These are phyloP conservation scores for Paraglomus brasilianum DNA, from an alignment of 192 early-diverging fungal genomes.

Conservation along the genomic window DNA sequence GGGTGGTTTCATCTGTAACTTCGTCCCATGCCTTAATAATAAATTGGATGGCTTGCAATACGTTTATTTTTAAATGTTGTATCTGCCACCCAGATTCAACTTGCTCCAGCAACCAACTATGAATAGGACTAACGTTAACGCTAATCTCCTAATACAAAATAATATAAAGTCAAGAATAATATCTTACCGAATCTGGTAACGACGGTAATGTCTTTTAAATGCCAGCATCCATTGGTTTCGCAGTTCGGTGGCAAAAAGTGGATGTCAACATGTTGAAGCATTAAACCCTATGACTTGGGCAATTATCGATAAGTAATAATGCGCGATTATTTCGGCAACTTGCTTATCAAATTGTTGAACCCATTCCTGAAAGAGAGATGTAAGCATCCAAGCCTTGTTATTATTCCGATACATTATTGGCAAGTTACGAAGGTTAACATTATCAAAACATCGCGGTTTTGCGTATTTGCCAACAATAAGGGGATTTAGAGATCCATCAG, in stretches of 20 bases:
- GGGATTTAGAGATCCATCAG: background rate
- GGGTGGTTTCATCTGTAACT: background rate
- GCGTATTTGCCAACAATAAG: background rate
- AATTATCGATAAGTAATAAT: slow-evolving; percentile 1
- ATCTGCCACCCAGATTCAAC: background rate
- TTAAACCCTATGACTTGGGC: background rate
- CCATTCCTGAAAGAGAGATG: background rate
- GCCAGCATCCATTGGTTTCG: background rate
- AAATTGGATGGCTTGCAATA: slow-evolving; percentile 6
- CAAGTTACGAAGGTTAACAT: slow-evolving; percentile 3
- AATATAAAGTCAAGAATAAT: too few species aligned
- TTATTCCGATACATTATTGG: slow-evolving; percentile 1
- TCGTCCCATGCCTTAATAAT: slow-evolving; percentile 8
- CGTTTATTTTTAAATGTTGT: slow-evolving; percentile 9
- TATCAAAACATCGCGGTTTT: background rate
- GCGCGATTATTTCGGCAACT: background rate
- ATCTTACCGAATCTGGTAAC: too few species aligned
- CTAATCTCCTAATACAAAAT: too few species aligned
- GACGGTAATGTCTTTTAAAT: too few species aligned
- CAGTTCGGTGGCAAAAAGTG: background rate
- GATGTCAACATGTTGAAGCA: background rate
- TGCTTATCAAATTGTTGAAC: background rate
- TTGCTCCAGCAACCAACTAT: slow-evolving; percentile 1
- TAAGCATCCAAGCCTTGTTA: slow-evolving; percentile 5
- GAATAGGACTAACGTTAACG: too few species aligned